Conservation (phyloP, 768 basidiomycete genomes). For the Tricholoma bakamatsutake region DNA sequence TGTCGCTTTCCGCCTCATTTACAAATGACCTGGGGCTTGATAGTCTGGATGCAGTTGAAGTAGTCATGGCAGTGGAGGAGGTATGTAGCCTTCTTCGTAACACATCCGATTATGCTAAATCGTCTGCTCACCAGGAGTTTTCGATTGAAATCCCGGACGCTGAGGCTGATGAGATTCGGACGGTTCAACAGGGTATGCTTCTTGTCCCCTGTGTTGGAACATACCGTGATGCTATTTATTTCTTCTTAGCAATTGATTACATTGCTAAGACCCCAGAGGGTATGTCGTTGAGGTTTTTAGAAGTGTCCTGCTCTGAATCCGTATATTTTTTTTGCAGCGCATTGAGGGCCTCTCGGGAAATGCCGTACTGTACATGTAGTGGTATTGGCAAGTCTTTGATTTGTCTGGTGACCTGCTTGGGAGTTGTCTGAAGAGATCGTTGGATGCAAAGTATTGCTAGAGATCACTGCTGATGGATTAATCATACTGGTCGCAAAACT, state of each 20-base stretch:
- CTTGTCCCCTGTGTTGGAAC: conserved; percentile 5
- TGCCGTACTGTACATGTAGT: conserved; percentile 29
- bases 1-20: conserved; percentile 41
- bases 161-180: conserved; percentile 92
- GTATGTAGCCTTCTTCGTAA: conserved; percentile 26
- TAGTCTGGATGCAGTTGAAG: conserved; percentile 95
- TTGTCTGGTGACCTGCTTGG: conserved; percentile 17
- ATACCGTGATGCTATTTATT: conserved; percentile 9
- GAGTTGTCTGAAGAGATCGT: conserved; percentile 21
- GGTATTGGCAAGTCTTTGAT: conserved; percentile 27
- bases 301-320: background rate
- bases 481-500: conserved; percentile 1
- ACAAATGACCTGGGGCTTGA: conserved; percentile 85
- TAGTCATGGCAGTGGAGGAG: conserved; percentile 99
- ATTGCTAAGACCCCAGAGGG: conserved; percentile 91
- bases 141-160: conserved; percentile 96
- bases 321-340: conserved; percentile 30
- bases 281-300: conserved; percentile 20
- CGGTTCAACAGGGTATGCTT: conserved; percentile 78
- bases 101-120: conserved; percentile 2
- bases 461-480: conserved; percentile 11
- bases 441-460: conserved; percentile 6
- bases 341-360: conserved; percentile 35
- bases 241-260: conserved; percentile 80
- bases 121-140: conserved; percentile 64